Base-by-base conservation (phyloP, 441 rosid species). In the Jatropha podagrica region DNA sequence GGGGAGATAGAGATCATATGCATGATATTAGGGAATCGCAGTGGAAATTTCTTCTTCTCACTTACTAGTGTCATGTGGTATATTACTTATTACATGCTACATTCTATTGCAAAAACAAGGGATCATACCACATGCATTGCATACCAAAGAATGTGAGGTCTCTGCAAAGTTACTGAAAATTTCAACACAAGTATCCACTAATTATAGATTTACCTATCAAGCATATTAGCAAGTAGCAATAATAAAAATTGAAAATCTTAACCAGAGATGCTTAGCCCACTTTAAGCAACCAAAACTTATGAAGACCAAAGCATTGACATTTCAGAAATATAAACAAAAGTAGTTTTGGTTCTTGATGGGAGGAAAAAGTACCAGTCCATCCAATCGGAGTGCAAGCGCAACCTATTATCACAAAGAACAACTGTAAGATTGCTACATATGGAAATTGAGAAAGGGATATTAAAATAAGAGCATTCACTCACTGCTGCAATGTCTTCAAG, bases 401-500 rank as follows among this genome's bases (percentile, higher is more conserved):
- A 95, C 99, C 99, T 93, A 86, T 48, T 85, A 75, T 65, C 75
- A 78, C 27, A 81, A 73, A 74, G 54, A 81, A 70, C 52, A 79
- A 73, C 54, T 26, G 67, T 81, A 72, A 87, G 85, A 85, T 73
- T 52, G 73, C 46, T 46, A 63, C 15, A 26, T 18, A 38, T 66
- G 49, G 23, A 77, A 76, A 44, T 23, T 26, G 13, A 74, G 68
- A 77, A 68, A 72, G 52, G 56, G 44, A 10, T 52, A 41, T 46
- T 32, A 54, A 64, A 69, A 73, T 62, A 42, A 13, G 10, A 80
- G 65, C 66, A 77, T 48, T 76, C 68, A 80, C 91, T 69, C 65
- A 95, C 99, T 62, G 96, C 97, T 71, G 99, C 99, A 83, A 95
- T 95, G 81, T 95, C 99, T 82, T 93, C 97, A 67, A 93, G 96